Evolutionary conservation across 352 stramenopile species (phyloP).

Genomic region (Pythium utonaiense): DNA sequence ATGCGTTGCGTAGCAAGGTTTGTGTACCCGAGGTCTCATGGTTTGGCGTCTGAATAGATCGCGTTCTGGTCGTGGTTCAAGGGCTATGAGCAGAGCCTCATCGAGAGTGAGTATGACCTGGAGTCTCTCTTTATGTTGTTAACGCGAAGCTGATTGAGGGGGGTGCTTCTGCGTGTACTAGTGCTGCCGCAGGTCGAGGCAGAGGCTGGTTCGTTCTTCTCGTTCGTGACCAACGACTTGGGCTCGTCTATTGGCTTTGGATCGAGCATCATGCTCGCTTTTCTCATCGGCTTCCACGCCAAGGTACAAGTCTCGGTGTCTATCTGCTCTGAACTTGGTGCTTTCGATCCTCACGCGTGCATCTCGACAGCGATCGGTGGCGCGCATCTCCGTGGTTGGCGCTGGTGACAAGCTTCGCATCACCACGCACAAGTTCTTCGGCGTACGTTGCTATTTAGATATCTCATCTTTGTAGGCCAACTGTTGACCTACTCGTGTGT

Average conservation of each 20-base stretch:
- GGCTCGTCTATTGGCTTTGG: constrained; percentile 77
- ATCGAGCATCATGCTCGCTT: constrained; percentile 74
- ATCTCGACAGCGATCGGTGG: constrained; percentile 56
- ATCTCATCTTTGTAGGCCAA: neutral
- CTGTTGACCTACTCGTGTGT: neutral
- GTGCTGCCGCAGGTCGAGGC: constrained; percentile 47
- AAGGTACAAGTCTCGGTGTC: constrained; percentile 34
- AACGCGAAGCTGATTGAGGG: neutral
- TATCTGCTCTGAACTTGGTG: too few relatives aligned
- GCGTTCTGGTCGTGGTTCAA: constrained; percentile 89
- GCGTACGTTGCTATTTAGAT: constrained; percentile 31
- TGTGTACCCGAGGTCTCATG: too few relatives aligned
- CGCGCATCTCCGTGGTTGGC: constrained; percentile 70
- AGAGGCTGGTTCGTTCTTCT: constrained; percentile 69
- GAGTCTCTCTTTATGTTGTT: neutral
- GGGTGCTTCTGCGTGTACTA: neutral
- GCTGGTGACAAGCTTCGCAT: constrained; percentile 80
- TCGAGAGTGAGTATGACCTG: constrained; percentile 54
- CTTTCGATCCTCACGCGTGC: neutral
- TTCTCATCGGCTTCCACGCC: constrained; percentile 80
- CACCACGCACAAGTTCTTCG: constrained; percentile 88
- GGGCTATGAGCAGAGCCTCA: constrained; percentile 80
- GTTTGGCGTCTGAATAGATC: too few relatives aligned
- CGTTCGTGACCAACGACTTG: constrained; percentile 76
- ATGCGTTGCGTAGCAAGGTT: neutral